phyloP scores from a whole-genome alignment of 78 protist species.

The Mantamonas sphyraenae region DNA sequence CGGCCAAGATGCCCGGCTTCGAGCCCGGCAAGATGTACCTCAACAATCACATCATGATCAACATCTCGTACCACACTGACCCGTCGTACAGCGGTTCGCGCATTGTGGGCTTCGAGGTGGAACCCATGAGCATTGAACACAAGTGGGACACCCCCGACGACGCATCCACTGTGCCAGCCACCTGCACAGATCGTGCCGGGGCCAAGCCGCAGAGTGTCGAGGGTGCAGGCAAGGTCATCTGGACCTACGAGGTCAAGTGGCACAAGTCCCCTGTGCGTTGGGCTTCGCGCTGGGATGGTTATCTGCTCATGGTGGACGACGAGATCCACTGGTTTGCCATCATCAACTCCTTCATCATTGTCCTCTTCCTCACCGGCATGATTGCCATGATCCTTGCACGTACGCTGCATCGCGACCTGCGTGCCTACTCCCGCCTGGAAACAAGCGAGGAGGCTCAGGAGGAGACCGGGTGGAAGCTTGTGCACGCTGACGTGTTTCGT shows the following conservation, averaged over 20 bases:
- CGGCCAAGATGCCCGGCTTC: neutral
- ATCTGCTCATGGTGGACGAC: constrained; percentile 61
- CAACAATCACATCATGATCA: constrained; percentile 63
- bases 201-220: neutral
- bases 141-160: neutral
- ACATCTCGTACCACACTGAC: constrained; percentile 30
- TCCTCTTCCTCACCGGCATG: constrained; percentile 85
- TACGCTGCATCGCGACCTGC: constrained; percentile 51
- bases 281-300: constrained; percentile 92
- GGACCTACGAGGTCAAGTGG: constrained; percentile 73
- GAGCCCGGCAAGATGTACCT: too few relatives aligned
- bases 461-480: constrained; percentile 97
- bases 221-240: constrained; percentile 22
- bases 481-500: constrained; percentile 94
- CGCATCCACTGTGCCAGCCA: too few relatives aligned
- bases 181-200: too few relatives aligned
- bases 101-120: constrained; percentile 69
- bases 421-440: constrained; percentile 1
- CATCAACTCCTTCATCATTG: constrained; percentile 86
- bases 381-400: constrained; percentile 90
- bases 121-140: constrained; percentile 36
- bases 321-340: constrained; percentile 92
- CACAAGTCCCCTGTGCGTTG: constrained; percentile 49
- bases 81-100: constrained; percentile 10
- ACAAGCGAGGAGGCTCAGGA: constrained; percentile 48